These are phyloP conservation scores for Penicillium sp. DNA, from an alignment of 2,329 filamentous ascomycete genomes.

Conservation along the genomic window DNA sequence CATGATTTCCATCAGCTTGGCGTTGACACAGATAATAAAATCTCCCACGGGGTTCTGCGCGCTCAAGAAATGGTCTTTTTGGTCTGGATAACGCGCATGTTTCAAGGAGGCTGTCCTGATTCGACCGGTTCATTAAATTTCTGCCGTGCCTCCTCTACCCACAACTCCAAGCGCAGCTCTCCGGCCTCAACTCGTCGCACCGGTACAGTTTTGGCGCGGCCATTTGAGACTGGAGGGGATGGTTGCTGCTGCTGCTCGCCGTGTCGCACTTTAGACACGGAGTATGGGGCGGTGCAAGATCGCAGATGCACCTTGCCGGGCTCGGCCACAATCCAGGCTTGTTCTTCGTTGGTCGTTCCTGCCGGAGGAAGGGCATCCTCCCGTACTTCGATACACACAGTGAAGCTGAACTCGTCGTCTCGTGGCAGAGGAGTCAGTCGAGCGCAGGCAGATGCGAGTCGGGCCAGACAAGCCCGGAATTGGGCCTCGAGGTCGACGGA, in stretches of 20 bases:
- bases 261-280: slow-evolving; percentile 40
- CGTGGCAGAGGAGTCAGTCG: slow-evolving; percentile 46
- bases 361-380: slow-evolving; percentile 50
- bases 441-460: slow-evolving; percentile 47
- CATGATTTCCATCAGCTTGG: slow-evolving; percentile 7
- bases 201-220: slow-evolving; percentile 59
- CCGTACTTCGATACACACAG: slow-evolving; percentile 51
- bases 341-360: slow-evolving; percentile 51
- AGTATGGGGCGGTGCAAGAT: slow-evolving; percentile 43
- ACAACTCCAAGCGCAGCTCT: slow-evolving; percentile 67
- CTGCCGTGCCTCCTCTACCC: slow-evolving; percentile 66
- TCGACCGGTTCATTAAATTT: slow-evolving; percentile 51
- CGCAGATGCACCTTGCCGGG: slow-evolving; percentile 45
- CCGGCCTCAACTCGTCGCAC: slow-evolving; percentile 65
- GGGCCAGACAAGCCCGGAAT: slow-evolving; percentile 50
- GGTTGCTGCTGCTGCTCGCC: slow-evolving; percentile 33
- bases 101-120: slow-evolving; percentile 40
- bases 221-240: slow-evolving; percentile 40
- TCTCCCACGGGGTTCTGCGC: slow-evolving; percentile 2
- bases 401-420: slow-evolving; percentile 52
- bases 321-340: slow-evolving; percentile 63
- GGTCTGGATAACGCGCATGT: slow-evolving; percentile 3
- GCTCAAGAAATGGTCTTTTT: background rate
- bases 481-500: slow-evolving; percentile 50
- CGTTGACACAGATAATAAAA: slow-evolving; percentile 12